Base-by-base conservation (phyloP, 1,284 basidiomycete genomes). In the Ustilago esculenta region DNA sequence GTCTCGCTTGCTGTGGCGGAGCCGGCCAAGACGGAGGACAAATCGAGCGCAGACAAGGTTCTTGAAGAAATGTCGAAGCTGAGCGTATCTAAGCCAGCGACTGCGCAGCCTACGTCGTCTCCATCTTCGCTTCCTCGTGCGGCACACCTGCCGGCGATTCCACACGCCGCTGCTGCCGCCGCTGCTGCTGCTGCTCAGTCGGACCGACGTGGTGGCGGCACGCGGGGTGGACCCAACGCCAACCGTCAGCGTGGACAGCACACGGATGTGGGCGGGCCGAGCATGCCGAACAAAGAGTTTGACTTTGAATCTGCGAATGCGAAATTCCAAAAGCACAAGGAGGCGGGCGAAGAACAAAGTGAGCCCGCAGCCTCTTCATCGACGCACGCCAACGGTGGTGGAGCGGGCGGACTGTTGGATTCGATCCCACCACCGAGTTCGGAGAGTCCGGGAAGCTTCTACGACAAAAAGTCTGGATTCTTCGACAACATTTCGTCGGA, bases 221-320 rank as follows among this genome's bases (percentile, higher is more conserved):
- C 30, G 42, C 17, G 55, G 46, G 21, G 41, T 34, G 20, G 53
- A 30, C 21, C 47, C 21, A 20, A 30, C 20, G 25, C 25, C 37
- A 21, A 34, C 34, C 23, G 25, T 12, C 29, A 33, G 6, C 44
- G 29, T 21, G 29, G 20, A 9, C 20, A 24, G 12, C 30, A 17
- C 5, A 29, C n/a, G 7, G 49, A 59, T 2, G 36, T 53, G 12
- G 42, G 48, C 20, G 66, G 66, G 20, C 61, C 66, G 1, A 54
- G 50, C 25, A 68, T 78, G 37, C 76, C 76, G 3, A 56, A 65
- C 42, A 47, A 51, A 14, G 80, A 81, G 32, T 81, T 75, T 33
- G 80, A 81, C 43, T 81, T 81, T 44, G 80, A 76, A 51, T 68
- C 52, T 6, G 77, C 79, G 18, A 81, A 81, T 54, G 77, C 79